Percentiles rank a stretch among this genome's conserved stretches.
phyloP scores from a whole-genome alignment of 495 filamentous ascomycete genomes.

The Podospora anserina region DNA sequence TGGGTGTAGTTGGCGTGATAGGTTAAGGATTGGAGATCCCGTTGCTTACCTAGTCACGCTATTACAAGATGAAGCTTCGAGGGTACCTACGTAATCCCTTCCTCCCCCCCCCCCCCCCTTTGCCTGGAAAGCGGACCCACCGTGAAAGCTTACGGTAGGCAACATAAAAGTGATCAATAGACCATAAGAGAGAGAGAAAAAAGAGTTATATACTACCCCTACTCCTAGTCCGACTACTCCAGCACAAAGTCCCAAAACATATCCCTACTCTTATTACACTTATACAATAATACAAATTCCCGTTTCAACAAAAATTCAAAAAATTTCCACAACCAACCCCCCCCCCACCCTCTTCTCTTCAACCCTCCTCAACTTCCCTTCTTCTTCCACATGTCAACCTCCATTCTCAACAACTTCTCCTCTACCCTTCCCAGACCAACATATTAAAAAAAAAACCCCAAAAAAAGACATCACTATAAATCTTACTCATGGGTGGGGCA shows the following conservation, averaged over 20 bases:
- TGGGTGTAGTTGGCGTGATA: too few species aligned
- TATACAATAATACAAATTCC: conserved; percentile 3
- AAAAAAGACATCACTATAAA: background rate
- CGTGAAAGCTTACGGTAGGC: too few species aligned
- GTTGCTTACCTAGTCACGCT: too few species aligned
- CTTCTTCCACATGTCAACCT: background rate
- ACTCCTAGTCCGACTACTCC: background rate
- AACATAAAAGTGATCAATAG: background rate
- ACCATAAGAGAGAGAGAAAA: background rate
- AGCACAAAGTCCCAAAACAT: background rate
- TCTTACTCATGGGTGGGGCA: background rate
- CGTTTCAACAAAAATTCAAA: background rate
- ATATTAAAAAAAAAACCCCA: background rate
- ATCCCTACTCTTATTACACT: conserved; percentile 4
- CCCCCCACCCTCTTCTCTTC: background rate
- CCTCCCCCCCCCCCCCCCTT: too few species aligned
- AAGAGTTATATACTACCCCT: background rate
- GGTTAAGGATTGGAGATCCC: too few species aligned
- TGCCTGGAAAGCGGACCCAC: too few species aligned
- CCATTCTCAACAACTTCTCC: background rate
- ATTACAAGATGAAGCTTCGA: too few species aligned
- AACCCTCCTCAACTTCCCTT: background rate
- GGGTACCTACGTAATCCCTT: too few species aligned
- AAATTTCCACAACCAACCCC: background rate
- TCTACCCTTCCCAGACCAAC: background rate